These are phyloP conservation scores for Piper longum DNA, from an alignment of 164 flowering plant genomes.

Conservation along the genomic window DNA sequence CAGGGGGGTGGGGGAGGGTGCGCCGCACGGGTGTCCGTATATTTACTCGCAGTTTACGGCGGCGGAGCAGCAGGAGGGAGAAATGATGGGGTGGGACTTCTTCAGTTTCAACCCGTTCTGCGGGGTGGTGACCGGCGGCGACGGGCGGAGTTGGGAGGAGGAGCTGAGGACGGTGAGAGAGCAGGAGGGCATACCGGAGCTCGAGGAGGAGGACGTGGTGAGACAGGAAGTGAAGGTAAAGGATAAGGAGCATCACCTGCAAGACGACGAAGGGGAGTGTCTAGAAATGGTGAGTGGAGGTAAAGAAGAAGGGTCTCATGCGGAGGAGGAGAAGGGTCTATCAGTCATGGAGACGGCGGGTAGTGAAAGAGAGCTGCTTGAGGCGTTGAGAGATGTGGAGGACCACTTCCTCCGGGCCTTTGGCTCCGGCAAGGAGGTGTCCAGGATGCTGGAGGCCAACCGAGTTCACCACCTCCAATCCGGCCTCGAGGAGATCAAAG, in stretches of 20 bases:
- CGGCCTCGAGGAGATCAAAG: conserved; percentile 77
- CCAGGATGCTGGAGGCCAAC: conserved; percentile 78
- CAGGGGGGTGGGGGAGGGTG: conserved; percentile 5
- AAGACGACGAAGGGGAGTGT: conserved; percentile 21
- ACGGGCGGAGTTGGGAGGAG: conserved; percentile 18
- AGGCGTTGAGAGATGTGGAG: conserved; percentile 72
- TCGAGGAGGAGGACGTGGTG: conserved; percentile 66
- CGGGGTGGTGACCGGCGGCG: conserved; percentile 33
- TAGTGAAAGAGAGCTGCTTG: conserved; percentile 69
- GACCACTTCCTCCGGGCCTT: conserved; percentile 68
- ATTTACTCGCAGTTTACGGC: conserved; percentile 9
- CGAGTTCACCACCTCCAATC: conserved; percentile 45
- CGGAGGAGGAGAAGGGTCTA: conserved; percentile 34
- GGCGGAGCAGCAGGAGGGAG: conserved; percentile 23
- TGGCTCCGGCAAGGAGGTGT: conserved; percentile 78
- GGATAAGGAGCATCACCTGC: conserved; percentile 12
- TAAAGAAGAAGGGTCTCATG: conserved; percentile 14
- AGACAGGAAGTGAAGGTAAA: conserved; percentile 71
- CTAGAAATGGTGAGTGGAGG: conserved; percentile 30
- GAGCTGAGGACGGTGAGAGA: background rate
- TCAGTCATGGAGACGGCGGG: conserved; percentile 48
- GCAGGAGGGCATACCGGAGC: conserved; percentile 6
- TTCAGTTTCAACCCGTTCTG: conserved; percentile 40
- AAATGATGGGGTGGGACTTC: conserved; percentile 23
- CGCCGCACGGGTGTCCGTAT: conserved; percentile 9